Evolutionary conservation across 2,329 filamentous ascomycete species (phyloP), one percentile per base, ranked within the genome.

Genomic region (Diaporthe sp.): DNA sequence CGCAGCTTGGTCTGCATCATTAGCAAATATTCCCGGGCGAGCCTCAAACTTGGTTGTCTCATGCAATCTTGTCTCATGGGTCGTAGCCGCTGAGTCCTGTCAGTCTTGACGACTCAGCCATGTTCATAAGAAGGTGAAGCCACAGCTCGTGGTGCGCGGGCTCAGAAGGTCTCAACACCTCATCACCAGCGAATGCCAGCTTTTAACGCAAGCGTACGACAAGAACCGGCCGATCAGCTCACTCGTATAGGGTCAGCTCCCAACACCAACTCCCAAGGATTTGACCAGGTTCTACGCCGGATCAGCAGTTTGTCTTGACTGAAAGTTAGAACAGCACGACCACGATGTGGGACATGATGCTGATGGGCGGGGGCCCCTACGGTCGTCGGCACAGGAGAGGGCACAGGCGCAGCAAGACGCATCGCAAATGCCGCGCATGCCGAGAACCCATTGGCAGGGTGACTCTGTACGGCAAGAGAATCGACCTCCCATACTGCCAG

Each of bases 321-420:
- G 12, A 10, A 19, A 31, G 53, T 8, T 19, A 17, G 22, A 17
- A 10, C 39, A 25, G 7, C 22, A 51, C 15, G 34, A 39, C 17
- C 25, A 58, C 46, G n/a, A 76, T 76, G 75, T 76, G 72, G 75
- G 61, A 76, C 55, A 62, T 76, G 51, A 74, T 76, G 73, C 65
- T 53, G 17, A 42, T 62, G 72, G 46, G 58, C 19, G 25, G 72
- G 22, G 46, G 39, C 3, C 65, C 61, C 4, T 49, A 74, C n/a
- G 62, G 67, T 4, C 65, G 28, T 25, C 58, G 51, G 22, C 55
- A 65, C 42, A 46, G 42, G 51, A 44, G 73, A 22, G 31, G 37
- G n/a, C n/a, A 55, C 67, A n/a, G 67, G 25, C 57, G 28, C 25
- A 42, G 58, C 39, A 74, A 53, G 37, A 51, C 39, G 10, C 59